A percentile compares a stretch with the other conserved stretches of the same genome.
phyloP scores from a whole-genome alignment of 352 stramenopile species.

The Phytophthora uliginosa region DNA sequence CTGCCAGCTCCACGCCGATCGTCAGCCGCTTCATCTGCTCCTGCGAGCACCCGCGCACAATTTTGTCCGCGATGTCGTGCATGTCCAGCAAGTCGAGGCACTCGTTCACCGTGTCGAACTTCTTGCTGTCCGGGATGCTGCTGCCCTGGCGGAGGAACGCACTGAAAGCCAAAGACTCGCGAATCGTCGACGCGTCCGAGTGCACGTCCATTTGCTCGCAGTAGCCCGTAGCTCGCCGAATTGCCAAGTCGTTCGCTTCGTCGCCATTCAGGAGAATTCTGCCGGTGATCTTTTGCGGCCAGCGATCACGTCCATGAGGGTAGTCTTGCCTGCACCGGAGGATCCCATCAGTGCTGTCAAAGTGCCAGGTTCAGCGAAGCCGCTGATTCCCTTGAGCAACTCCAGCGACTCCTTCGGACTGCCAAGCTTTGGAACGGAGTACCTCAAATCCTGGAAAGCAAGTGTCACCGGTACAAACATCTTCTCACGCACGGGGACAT shows the following conservation, averaged over 20 bases:
- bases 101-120: constrained; percentile 46
- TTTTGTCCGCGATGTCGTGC: constrained; percentile 48
- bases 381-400: constrained; percentile 65
- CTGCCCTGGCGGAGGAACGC: constrained; percentile 40
- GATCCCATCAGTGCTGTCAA: constrained; percentile 91
- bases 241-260: constrained; percentile 48
- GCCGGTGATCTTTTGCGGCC: constrained; percentile 52
- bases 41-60: constrained; percentile 36
- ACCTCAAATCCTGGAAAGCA: constrained; percentile 43
- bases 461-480: constrained; percentile 40
- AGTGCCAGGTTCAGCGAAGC: constrained; percentile 48
- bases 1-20: constrained; percentile 73
- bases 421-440: constrained; percentile 42
- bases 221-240: constrained; percentile 54
- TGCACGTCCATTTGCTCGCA: constrained; percentile 89
- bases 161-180: constrained; percentile 59
- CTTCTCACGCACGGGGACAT: constrained; percentile 21
- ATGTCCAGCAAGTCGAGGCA: constrained; percentile 48
- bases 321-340: constrained; percentile 49
- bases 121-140: constrained; percentile 30
- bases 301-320: constrained; percentile 21
- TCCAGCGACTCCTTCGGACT: constrained; percentile 41
- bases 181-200: constrained; percentile 84
- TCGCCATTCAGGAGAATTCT: constrained; percentile 61
- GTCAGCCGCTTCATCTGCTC: constrained; percentile 62